These are phyloP conservation scores for Jackrogersella minutella DNA, from an alignment of 495 filamentous ascomycete genomes.

Conservation along the genomic window DNA sequence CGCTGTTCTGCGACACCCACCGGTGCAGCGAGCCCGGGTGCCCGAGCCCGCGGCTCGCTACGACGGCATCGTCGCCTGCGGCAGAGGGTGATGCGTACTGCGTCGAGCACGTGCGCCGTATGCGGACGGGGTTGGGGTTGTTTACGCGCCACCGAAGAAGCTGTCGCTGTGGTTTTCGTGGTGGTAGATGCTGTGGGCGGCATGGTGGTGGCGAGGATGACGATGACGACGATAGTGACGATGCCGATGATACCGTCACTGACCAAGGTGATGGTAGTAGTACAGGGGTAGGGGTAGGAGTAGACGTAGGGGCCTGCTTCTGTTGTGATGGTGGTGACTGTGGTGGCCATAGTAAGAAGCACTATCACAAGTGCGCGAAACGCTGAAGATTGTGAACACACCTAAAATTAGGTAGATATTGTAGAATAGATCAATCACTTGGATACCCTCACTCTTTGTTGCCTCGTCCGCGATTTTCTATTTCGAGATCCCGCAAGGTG, in stretches of 20 bases:
- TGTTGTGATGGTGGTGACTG: slow-evolving; percentile 2
- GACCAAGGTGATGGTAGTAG: slow-evolving; percentile 3
- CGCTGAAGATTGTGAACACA: not conserved
- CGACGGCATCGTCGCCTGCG: not conserved
- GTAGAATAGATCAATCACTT: not conserved
- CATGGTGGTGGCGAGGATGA: not conserved
- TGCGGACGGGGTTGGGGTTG: not conserved
- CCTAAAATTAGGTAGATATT: not conserved
- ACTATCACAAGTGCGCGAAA: not conserved
- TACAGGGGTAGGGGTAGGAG: not conserved
- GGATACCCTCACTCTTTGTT: not conserved
- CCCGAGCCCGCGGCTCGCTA: not conserved
- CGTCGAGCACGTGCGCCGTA: slow-evolving; percentile 1
- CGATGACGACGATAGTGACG: slow-evolving; percentile 4
- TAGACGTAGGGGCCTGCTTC: slow-evolving; percentile 8
- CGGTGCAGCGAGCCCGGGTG: slow-evolving; percentile 16
- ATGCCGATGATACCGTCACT: slow-evolving; percentile 15
- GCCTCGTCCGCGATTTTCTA: not conserved
- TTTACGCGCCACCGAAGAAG: not conserved
- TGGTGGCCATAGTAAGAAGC: not conserved
- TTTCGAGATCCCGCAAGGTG: not conserved
- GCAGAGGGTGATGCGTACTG: not conserved
- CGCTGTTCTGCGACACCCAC: slow-evolving; percentile 22
- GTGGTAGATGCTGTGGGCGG: not conserved
- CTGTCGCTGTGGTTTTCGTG: not conserved